Conservation (phyloP, 345 rosid species). For the Gossypium raimondii region DNA sequence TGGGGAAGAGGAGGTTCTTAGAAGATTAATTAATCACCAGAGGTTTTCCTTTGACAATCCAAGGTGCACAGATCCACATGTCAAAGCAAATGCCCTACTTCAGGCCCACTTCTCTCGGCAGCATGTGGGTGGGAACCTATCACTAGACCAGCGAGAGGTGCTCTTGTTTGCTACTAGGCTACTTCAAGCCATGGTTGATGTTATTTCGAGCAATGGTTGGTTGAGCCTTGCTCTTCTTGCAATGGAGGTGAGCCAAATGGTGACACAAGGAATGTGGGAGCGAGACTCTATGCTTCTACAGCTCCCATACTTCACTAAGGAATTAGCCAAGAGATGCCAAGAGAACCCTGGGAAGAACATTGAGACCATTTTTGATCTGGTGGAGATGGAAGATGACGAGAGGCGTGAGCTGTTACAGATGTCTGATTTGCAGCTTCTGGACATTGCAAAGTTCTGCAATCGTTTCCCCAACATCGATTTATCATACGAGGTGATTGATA, state of each 20-base stretch:
- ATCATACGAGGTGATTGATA: slow-evolving; percentile 54
- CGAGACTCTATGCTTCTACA: slow-evolving; percentile 85
- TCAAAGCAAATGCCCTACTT: slow-evolving; percentile 84
- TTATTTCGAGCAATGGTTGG: slow-evolving; percentile 88
- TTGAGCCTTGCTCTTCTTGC: slow-evolving; percentile 83
- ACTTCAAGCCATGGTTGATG: slow-evolving; percentile 91
- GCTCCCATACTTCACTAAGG: slow-evolving; percentile 89
- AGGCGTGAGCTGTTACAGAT: slow-evolving; percentile 72
- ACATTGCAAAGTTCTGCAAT: slow-evolving; percentile 81
- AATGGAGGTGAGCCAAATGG: slow-evolving; percentile 95
- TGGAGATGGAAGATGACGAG: slow-evolving; percentile 90
- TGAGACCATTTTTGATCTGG: slow-evolving; percentile 76
- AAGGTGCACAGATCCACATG: slow-evolving; percentile 70
- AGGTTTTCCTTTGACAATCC: slow-evolving; percentile 83
- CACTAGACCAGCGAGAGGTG: slow-evolving; percentile 77
- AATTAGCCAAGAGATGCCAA: slow-evolving; percentile 71
- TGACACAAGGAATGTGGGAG: slow-evolving; percentile 97
- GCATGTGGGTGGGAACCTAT: slow-evolving; percentile 60
- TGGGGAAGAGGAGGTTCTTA: slow-evolving; percentile 82
- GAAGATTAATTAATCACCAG: slow-evolving; percentile 79
- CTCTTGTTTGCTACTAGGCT: slow-evolving; percentile 66
- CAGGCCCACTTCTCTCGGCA: slow-evolving; percentile 96
- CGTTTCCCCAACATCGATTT: slow-evolving; percentile 82
- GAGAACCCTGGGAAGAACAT: slow-evolving; percentile 75
- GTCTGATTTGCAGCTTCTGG: slow-evolving; percentile 59